Evolutionary conservation across 352 stramenopile genomes (phyloP).

Genomic region (Phytophthora ohioensis): DNA sequence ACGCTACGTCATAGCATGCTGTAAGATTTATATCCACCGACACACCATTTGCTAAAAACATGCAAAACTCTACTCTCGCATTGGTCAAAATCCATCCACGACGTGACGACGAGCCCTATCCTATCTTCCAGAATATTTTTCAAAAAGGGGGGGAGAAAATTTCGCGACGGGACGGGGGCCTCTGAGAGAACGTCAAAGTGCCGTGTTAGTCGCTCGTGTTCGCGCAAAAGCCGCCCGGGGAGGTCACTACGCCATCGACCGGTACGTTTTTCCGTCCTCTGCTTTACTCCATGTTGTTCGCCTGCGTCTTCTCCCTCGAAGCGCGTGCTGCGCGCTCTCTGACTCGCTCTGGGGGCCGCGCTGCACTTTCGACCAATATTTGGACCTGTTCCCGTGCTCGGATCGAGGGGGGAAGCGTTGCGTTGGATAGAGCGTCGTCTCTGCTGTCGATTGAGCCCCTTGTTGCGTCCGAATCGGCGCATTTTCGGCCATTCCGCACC

Average conservation of each 20-base stretch:
- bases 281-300: slow-evolving; percentile 9
- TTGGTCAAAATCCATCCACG: slow-evolving; percentile 8
- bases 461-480: slow-evolving; percentile 17
- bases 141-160: slow-evolving; percentile 25
- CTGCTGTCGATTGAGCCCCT: slow-evolving; percentile 29
- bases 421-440: slow-evolving; percentile 26
- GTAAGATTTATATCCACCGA: slow-evolving; percentile 9
- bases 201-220: slow-evolving; percentile 41
- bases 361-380: slow-evolving; percentile 5
- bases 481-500: slow-evolving; percentile 36
- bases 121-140: slow-evolving; percentile 18
- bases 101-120: not conserved
- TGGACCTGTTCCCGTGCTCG: slow-evolving; percentile 21
- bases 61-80: not conserved
- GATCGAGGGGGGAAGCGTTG: slow-evolving; percentile 14
- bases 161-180: slow-evolving; percentile 20
- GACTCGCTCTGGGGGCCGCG: slow-evolving; percentile 31
- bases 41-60: slow-evolving; percentile 14
- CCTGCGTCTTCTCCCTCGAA: slow-evolving; percentile 28
- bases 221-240: slow-evolving; percentile 37
- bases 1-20: not conserved
- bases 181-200: slow-evolving; percentile 57
- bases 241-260: slow-evolving; percentile 38
- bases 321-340: slow-evolving; percentile 27
- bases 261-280: slow-evolving; percentile 36